Evolutionary conservation across 208 protist species (phyloP), one percentile per base, ranked within the genome.

Genomic region (Borovskyia barvae): DNA sequence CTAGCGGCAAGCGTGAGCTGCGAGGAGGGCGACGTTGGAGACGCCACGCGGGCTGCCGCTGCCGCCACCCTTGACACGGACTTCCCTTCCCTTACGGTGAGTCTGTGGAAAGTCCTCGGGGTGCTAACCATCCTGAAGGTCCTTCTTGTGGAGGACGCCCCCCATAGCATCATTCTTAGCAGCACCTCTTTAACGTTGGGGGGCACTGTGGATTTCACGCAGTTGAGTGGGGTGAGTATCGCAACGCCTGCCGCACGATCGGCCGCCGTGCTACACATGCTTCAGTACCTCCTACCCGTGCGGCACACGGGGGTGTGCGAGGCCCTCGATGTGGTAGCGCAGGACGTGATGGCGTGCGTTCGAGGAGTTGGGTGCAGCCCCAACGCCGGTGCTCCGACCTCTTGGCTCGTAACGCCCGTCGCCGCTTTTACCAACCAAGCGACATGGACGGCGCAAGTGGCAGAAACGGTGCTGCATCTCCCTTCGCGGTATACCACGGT

Each of bases 111-210:
- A 33, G 68, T 75, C 28, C 19, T 85, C 9, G 80, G 80, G 4
- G 82, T 75, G 33, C 49, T 90, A 24, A 83, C 82, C 37, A 52
- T 93, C 7, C 57, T 87, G n/a, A 82, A 85, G 43, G 14, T 72
- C 6, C 57, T 93, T 2, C 35, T 92, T 19, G 45, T 68, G 20
- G 77, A 82, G 22, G 63, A 59, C 28, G 42, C 53, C 43, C 37
- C 39, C 14, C 59, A 74, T 30, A 28, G 29, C 58, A 29, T 65
- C 35, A 36, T 69, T 36, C 35, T 56, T 26, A 45, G 14, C 52
- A 24, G 19, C 25, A 43, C 43, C 30, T 57, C 53, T 36, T 57
- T 70, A 28, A 63, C 64, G 3, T 12, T 70, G 30, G 29, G 30
- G 0, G 64, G 64, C 19, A 39, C 54, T n/a, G 40, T 70, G 19